Conservation (phyloP, 202 grass and related monocot species). For the Elaeis oleifera region DNA sequence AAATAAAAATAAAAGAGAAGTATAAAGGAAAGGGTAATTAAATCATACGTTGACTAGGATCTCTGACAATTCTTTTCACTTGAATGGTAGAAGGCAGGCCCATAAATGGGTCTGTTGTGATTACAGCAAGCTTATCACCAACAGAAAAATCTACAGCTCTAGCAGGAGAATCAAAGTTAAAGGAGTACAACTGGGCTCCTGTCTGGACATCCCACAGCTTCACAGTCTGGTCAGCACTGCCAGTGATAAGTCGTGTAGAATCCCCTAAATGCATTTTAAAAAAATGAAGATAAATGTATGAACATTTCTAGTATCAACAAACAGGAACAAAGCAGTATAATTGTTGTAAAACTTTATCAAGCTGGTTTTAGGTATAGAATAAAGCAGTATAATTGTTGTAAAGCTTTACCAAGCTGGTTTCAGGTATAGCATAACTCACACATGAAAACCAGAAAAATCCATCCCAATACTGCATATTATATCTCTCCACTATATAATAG, state of each 20-base stretch:
- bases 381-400: too few species aligned
- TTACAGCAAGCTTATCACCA: conserved; percentile 57
- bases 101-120: conserved; percentile 70
- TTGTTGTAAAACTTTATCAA: too few species aligned
- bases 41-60: conserved; percentile 50
- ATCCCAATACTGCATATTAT: too few species aligned
- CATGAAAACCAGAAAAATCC: too few species aligned
- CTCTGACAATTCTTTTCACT: conserved; percentile 67
- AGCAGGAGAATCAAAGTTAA: conserved; percentile 68
- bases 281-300: not conserved
- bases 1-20: too few species aligned
- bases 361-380: too few species aligned
- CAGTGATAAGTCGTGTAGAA: conserved; percentile 60
- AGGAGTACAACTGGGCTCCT: conserved; percentile 60
- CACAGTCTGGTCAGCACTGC: conserved; percentile 71
- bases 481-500: too few species aligned
- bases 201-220: conserved; percentile 88
- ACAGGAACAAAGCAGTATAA: too few species aligned
- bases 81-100: conserved; percentile 56
- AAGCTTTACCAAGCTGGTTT: too few species aligned
- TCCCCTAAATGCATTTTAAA: conserved; percentile 33
- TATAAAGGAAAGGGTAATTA: not conserved
- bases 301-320: too few species aligned
- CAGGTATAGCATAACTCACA: too few species aligned
- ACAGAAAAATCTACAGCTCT: conserved; percentile 64